phyloP scores from a whole-genome alignment of 2,329 filamentous ascomycete species.

The Onygena corvina region DNA sequence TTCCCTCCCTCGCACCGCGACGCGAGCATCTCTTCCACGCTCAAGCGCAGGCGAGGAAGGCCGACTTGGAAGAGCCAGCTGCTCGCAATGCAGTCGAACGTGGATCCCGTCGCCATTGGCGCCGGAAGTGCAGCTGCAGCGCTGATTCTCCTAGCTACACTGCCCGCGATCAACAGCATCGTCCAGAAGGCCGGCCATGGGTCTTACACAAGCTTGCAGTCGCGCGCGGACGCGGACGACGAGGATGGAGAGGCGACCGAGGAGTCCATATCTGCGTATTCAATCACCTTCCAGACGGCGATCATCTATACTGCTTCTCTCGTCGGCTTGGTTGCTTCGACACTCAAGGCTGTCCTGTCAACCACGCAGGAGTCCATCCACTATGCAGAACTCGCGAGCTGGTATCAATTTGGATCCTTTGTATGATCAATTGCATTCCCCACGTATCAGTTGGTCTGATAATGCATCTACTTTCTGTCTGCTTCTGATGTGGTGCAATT shows the following conservation, averaged over 20 bases:
- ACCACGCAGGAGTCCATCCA: background rate
- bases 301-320: background rate
- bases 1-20: too few relatives aligned
- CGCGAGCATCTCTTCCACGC: background rate
- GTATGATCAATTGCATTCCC: background rate
- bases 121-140: background rate
- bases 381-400: background rate
- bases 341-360: conserved; percentile 2
- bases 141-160: background rate
- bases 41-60: too few relatives aligned
- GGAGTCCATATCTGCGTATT: conserved; percentile 1
- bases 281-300: background rate
- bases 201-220: background rate
- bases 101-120: background rate
- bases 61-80: background rate
- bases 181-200: background rate
- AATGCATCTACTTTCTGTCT: background rate
- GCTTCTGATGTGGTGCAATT: too few relatives aligned
- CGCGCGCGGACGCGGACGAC: background rate
- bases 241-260: conserved; percentile 7
- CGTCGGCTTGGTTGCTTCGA: background rate
- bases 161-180: background rate
- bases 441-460: background rate
- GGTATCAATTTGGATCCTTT: conserved; percentile 1
- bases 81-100: background rate